Conservation (phyloP, 805 yeast species). For the Yamadazyma olivae region DNA sequence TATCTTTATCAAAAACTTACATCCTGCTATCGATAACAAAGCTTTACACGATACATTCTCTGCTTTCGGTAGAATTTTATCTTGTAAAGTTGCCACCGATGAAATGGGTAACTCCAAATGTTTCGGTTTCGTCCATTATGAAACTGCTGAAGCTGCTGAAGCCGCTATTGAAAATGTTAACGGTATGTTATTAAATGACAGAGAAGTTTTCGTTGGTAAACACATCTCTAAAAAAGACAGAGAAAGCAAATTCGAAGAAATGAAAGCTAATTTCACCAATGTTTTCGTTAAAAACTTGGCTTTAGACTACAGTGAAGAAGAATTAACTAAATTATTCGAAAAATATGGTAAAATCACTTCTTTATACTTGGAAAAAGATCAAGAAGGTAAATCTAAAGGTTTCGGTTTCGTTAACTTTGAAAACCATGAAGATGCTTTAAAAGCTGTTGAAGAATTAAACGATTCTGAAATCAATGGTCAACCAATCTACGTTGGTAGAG, state of each 20-base stretch:
- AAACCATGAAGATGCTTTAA: constrained; percentile 80
- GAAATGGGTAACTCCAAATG: constrained; percentile 89
- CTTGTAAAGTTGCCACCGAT: constrained; percentile 97
- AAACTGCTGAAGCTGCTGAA: constrained; percentile 84
- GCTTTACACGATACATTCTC: constrained; percentile 97
- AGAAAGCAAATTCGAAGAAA: constrained; percentile 85
- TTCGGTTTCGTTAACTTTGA: constrained; percentile 95
- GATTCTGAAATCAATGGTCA: constrained; percentile 83
- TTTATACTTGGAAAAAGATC: constrained; percentile 72
- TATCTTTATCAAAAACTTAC: constrained; percentile 96
- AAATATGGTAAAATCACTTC: constrained; percentile 82
- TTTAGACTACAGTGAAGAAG: constrained; percentile 63
- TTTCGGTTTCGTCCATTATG: constrained; percentile 97
- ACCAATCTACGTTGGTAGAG: constrained; percentile 93
- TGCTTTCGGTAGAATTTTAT: constrained; percentile 92
- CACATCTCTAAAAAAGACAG: constrained; percentile 93
- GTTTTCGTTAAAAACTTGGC: constrained; percentile 91
- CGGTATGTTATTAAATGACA: constrained; percentile 97
- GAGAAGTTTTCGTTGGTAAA: constrained; percentile 92
- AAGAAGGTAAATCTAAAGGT: constrained; percentile 87
- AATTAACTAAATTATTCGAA: constrained; percentile 68
- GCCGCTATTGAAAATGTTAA: constrained; percentile 96
- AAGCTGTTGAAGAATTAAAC: constrained; percentile 90
- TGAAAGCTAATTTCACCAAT: constrained; percentile 92
- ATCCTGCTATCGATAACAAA: constrained; percentile 97